A percentile compares a stretch with the other conserved stretches of the same genome.
These are phyloP conservation scores for Kodamaea laetipori DNA, from an alignment of 805 yeast species.

Conservation along the genomic window DNA sequence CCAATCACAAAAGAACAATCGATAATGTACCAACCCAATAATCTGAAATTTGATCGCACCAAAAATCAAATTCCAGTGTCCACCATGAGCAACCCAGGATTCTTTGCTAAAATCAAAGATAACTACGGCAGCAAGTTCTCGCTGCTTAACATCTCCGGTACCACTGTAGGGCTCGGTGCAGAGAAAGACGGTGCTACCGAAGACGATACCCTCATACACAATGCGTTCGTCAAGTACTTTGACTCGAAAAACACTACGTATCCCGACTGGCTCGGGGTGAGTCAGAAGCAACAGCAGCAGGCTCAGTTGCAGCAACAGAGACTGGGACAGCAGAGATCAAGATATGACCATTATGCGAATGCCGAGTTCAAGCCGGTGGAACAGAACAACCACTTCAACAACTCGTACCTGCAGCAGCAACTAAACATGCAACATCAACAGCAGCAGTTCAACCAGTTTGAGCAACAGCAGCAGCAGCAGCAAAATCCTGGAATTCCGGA, in stretches of 20 bases:
- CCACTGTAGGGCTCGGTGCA: slow-evolving; percentile 14
- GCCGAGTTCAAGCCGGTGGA: slow-evolving; percentile 18
- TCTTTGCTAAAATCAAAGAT: slow-evolving; percentile 39
- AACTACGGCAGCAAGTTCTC: slow-evolving; percentile 41
- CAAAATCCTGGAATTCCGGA: slow-evolving; percentile 11
- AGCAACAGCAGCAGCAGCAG: slow-evolving; percentile 11
- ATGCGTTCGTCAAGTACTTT: slow-evolving; percentile 44
- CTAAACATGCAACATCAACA: slow-evolving; percentile 15
- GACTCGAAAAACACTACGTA: slow-evolving; percentile 34
- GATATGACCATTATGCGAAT: slow-evolving; percentile 14
- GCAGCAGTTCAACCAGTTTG: slow-evolving; percentile 8
- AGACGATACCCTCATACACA: slow-evolving; percentile 44
- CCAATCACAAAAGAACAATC: no score
- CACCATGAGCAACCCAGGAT: slow-evolving; percentile 17
- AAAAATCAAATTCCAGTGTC: no score
- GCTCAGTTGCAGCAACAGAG: slow-evolving; percentile 10
- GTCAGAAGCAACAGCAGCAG: slow-evolving; percentile 16
- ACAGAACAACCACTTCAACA: slow-evolving; percentile 15
- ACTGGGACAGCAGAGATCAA: slow-evolving; percentile 8
- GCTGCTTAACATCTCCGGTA: slow-evolving; percentile 32
- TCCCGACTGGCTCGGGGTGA: slow-evolving; percentile 46
- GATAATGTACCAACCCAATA: no score
- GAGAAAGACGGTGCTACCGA: slow-evolving; percentile 43
- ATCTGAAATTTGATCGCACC: slow-evolving; percentile 1
- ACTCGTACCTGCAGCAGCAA: slow-evolving; percentile 13